These are phyloP conservation scores for Neurospora sp. DNA, from an alignment of 495 filamentous ascomycete genomes.

Conservation along the genomic window DNA sequence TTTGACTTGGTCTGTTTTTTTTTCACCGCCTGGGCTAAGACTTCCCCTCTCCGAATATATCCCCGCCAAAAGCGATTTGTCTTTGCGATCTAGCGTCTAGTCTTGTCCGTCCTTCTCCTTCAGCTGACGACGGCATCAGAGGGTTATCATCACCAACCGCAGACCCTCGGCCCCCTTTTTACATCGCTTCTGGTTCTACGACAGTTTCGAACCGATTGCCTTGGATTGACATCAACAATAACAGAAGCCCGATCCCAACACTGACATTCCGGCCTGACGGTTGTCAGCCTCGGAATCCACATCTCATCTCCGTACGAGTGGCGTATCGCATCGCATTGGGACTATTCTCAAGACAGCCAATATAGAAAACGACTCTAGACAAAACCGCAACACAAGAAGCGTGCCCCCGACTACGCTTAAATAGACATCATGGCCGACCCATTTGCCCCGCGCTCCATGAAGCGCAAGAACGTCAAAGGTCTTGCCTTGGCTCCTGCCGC, in stretches of 20 bases:
- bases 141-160: not conserved
- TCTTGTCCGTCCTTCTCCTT: not conserved
- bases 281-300: not conserved
- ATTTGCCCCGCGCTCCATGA: constrained; percentile 85
- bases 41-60: not conserved
- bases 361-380: not conserved
- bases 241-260: not conserved
- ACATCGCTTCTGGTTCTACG: not conserved
- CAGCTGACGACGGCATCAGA: not conserved
- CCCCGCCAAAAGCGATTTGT: not conserved
- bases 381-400: not conserved
- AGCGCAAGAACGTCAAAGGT: constrained; percentile 97
- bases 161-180: not conserved
- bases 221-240: not conserved
- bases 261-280: not conserved
- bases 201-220: not conserved
- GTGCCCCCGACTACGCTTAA: constrained; percentile 2
- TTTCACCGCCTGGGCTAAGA: not conserved
- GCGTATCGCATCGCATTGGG: not conserved
- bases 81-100: not conserved
- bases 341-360: not conserved
- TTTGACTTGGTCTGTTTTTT: not conserved
- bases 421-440: constrained; percentile 59
- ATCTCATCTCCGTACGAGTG: not conserved
- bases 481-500: constrained; percentile 68